A percentile compares a stretch with the other conserved stretches of the same genome.
phyloP scores from a whole-genome alignment of 495 filamentous ascomycete genomes.

The Mycothermus thermophilus region DNA sequence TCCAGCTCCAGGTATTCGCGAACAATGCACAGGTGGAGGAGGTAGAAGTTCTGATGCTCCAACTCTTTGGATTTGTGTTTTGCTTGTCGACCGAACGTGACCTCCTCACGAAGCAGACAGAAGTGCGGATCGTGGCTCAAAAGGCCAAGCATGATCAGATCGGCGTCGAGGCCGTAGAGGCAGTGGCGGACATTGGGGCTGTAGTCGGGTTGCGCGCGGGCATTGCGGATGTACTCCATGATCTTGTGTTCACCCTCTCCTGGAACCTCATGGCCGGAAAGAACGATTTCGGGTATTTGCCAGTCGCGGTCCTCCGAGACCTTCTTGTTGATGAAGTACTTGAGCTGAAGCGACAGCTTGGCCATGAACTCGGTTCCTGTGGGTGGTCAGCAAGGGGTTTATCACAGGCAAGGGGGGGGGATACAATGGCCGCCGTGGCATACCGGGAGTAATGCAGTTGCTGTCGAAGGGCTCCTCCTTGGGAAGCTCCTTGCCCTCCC shows the following conservation, averaged over 20 bases:
- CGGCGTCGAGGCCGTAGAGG: conserved; percentile 92
- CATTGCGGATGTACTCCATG: conserved; percentile 97
- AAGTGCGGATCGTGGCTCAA: conserved; percentile 98
- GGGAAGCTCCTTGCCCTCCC: conserved; percentile 80
- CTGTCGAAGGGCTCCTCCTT: conserved; percentile 95
- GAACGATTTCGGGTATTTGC: conserved; percentile 89
- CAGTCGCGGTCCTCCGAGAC: conserved; percentile 92
- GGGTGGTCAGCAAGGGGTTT: neutral
- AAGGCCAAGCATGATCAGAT: conserved; percentile 96
- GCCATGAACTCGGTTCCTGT: conserved; percentile 85
- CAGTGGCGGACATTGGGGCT: conserved; percentile 94
- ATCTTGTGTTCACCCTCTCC: conserved; percentile 99
- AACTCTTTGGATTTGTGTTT: conserved; percentile 85
- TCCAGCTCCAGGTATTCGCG: conserved; percentile 94
- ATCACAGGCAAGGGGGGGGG: neutral
- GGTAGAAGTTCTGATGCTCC: conserved; percentile 97
- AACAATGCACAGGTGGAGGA: conserved; percentile 94
- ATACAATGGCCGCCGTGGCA: neutral
- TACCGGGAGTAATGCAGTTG: conserved; percentile 93
- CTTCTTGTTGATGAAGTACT: conserved; percentile 98
- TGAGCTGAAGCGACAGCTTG: conserved; percentile 80
- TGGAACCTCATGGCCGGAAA: conserved; percentile 97
- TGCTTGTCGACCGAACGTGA: conserved; percentile 81
- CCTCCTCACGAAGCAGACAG: conserved; percentile 90
- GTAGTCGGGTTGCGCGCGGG: conserved; percentile 88